Evolutionary conservation across 2,329 filamentous ascomycete species (phyloP).

Genomic region (Bipolaris zeicola): DNA sequence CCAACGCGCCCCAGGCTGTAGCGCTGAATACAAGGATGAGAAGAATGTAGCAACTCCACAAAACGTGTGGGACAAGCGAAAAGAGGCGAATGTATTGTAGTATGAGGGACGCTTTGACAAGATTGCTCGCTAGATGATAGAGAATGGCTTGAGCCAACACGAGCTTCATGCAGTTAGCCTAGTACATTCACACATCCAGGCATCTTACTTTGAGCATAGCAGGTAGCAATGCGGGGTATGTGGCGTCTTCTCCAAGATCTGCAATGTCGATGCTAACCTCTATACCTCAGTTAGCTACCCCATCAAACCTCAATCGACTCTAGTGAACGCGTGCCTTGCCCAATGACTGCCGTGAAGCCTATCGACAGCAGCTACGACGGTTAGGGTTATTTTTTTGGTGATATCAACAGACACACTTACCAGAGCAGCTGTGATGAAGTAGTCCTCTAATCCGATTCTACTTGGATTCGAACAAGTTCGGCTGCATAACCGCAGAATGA

Average conservation of each 20-base stretch:
- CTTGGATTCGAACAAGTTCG: constrained; percentile 21
- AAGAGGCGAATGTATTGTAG: constrained; percentile 42
- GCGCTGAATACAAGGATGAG: constrained; percentile 26
- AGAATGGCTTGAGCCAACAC: constrained; percentile 38
- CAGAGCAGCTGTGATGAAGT: constrained; percentile 32
- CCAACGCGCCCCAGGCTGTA: constrained; percentile 34
- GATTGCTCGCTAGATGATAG: constrained; percentile 41
- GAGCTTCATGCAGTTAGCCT: constrained; percentile 26
- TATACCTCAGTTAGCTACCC: constrained; percentile 4
- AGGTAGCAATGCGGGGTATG: constrained; percentile 6
- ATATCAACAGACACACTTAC: constrained; percentile 19
- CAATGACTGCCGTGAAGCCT: constrained; percentile 33
- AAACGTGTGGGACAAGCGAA: constrained; percentile 12
- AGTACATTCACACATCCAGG: not conserved
- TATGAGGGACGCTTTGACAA: constrained; percentile 42
- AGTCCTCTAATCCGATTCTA: constrained; percentile 32
- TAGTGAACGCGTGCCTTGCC: constrained; percentile 20
- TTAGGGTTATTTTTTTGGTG: constrained; percentile 2
- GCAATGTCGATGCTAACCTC: constrained; percentile 15
- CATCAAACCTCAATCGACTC: not conserved
- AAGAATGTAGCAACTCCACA: constrained; percentile 22
- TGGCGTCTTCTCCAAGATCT: not conserved
- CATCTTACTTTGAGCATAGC: constrained; percentile 16
- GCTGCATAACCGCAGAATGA: constrained; percentile 38
- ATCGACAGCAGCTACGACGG: constrained; percentile 33